Evolutionary conservation across 768 basidiomycete genomes (phyloP), one percentile per base, ranked within the genome.

Genomic region (Gymnopilus junonius): DNA sequence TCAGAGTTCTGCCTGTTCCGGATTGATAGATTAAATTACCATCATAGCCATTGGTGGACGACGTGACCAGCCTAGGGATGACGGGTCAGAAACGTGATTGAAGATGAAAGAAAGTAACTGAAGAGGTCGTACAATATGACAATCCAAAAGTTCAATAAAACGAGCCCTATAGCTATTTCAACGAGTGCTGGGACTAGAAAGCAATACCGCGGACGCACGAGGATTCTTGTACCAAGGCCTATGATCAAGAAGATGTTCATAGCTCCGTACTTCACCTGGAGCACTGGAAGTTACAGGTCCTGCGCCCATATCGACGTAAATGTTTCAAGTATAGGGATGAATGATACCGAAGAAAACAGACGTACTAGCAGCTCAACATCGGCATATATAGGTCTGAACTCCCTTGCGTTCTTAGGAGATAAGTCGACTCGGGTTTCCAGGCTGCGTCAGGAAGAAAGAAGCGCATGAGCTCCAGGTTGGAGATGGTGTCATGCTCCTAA

Each of bases 31-130:
- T 20, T 25, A 34, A 29, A 77, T 54, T 39, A 69, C 73, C 74
- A 67, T 87, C 87, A 68, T 84, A 88, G 32, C 87, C 87, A 67
- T 84, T 87, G 3, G 82, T 87, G 4, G 84, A 86, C 17, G 86
- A 86, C 0, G 86, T 88, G 64, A 88, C 84, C 51, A 88, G 77
- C 56, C 84, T 85, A 21, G 50, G 25, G 3, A 58, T 15, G 17
- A 6, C 85, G 61, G 32, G 42, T 15, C 21, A 40, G 20, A 32
- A n/a, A 43, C 35, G 46, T 17, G 40, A 53, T 46, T 32, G n/a
- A 48, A 46, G 8, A 17, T 2, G 12, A 79, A n/a, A n/a, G 21
- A 23, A 10, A 2, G 17, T 5, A 54, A n/a, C 20, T 12, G 3
- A 37, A 11, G 14, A 43, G n/a, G n/a, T n/a, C 82, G 20, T 48